Conservation (phyloP, 345 rosid species). For the Bretschneidera sinensis region DNA sequence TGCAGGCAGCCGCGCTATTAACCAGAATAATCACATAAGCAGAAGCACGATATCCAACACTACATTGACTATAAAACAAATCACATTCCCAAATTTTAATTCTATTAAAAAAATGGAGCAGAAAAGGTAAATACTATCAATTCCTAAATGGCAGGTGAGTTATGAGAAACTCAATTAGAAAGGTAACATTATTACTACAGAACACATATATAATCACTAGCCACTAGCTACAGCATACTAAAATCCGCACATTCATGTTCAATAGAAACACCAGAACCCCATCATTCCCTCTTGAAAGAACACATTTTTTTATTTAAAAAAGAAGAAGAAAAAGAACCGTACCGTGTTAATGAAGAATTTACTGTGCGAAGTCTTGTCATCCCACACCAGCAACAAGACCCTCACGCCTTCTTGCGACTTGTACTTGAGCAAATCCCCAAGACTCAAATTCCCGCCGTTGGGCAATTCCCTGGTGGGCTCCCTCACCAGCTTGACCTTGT, state of each 20-base stretch:
- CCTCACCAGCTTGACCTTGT: conserved; percentile 62
- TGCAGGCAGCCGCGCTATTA: too few species aligned
- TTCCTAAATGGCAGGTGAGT: too few species aligned
- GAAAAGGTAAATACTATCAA: too few species aligned
- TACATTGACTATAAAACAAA: too few species aligned
- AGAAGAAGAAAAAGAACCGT: not conserved
- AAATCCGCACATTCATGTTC: too few species aligned
- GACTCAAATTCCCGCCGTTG: conserved; percentile 50
- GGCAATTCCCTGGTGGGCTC: conserved; percentile 60
- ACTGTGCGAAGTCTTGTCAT: conserved; percentile 80
- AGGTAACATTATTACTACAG: not conserved
- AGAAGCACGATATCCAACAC: not conserved
- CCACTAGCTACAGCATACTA: too few species aligned
- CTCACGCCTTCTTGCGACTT: conserved; percentile 88
- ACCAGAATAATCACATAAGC: not conserved
- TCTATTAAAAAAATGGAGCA: too few species aligned
- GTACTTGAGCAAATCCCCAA: conserved; percentile 75
- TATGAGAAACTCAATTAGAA: too few species aligned
- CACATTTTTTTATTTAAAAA: too few species aligned
- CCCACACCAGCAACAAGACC: conserved; percentile 83
- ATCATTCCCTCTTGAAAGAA: too few species aligned
- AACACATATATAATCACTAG: not conserved
- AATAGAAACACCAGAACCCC: too few species aligned
- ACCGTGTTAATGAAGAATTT: conserved; percentile 75
- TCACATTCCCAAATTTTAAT: too few species aligned